Conservation (phyloP, 768 basidiomycete species). For the Hypholoma sublateritium region DNA sequence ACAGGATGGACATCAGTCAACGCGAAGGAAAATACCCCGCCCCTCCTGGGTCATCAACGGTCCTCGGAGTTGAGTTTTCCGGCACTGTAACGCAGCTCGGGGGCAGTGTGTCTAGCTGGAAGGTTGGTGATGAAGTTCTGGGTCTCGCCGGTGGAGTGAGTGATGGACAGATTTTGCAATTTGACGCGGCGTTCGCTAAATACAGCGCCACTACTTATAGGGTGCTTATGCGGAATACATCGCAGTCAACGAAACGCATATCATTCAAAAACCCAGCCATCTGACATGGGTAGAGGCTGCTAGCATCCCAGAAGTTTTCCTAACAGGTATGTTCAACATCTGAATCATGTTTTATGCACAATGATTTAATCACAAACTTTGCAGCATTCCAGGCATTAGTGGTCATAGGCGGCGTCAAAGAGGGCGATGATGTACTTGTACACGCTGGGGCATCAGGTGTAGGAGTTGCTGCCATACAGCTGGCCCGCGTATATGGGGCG, state of each 20-base stretch:
- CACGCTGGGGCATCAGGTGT: constrained; percentile 94
- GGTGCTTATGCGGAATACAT: constrained; percentile 93
- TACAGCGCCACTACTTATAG: constrained; percentile 33
- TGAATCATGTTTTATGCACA: background rate
- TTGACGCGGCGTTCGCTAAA: background rate
- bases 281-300: constrained; percentile 86
- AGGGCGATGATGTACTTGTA: constrained; percentile 75
- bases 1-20: constrained; percentile 82
- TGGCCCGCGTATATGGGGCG: constrained; percentile 76
- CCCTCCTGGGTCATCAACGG: constrained; percentile 72
- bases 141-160: constrained; percentile 81
- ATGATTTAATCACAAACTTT: background rate
- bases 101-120: constrained; percentile 49
- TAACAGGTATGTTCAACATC: constrained; percentile 61
- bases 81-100: constrained; percentile 61
- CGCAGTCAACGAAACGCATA: constrained; percentile 58
- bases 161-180: constrained; percentile 6
- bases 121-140: constrained; percentile 69
- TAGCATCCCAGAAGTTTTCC: constrained; percentile 82
- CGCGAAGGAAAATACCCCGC: constrained; percentile 72
- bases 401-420: constrained; percentile 64
- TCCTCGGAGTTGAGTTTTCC: constrained; percentile 89
- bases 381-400: constrained; percentile 53
- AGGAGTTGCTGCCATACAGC: constrained; percentile 84
- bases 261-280: constrained; percentile 72